Evolutionary conservation across 768 basidiomycete species (phyloP).

Genomic region (Termitomyces eurrhizus): DNA sequence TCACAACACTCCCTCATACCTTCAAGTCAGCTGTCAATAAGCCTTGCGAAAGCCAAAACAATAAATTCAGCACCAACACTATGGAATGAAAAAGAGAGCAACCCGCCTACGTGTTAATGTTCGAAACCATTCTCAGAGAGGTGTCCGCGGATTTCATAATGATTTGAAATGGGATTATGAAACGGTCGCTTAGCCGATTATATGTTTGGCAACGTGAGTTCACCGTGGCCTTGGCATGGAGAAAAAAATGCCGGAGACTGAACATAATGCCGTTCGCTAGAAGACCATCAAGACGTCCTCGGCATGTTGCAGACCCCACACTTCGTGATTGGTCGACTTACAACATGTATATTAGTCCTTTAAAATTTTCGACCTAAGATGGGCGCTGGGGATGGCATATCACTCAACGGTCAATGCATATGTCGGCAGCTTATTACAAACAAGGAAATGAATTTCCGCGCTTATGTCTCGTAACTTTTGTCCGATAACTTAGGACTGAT

Average conservation of each 20-base stretch:
- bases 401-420: neutral
- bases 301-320: no score
- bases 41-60: no score
- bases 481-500: slow-evolving; percentile 3
- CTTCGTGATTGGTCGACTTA: neutral
- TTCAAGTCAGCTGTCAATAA: no score
- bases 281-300: no score
- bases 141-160: neutral
- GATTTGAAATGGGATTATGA: no score
- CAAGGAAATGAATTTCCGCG: neutral
- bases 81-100: no score
- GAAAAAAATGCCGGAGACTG: neutral
- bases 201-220: neutral
- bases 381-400: neutral
- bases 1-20: no score
- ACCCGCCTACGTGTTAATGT: no score
- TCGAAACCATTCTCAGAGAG: neutral
- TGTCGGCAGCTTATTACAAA: neutral
- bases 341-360: neutral
- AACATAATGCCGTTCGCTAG: neutral
- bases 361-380: neutral
- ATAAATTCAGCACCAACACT: no score
- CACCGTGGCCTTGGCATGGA: neutral
- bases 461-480: neutral
- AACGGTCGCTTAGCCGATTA: no score